A percentile compares a stretch with the other conserved stretches of the same genome.
phyloP scores from a whole-genome alignment of 495 filamentous ascomycete genomes.

The Stereocaulon alpinum region DNA sequence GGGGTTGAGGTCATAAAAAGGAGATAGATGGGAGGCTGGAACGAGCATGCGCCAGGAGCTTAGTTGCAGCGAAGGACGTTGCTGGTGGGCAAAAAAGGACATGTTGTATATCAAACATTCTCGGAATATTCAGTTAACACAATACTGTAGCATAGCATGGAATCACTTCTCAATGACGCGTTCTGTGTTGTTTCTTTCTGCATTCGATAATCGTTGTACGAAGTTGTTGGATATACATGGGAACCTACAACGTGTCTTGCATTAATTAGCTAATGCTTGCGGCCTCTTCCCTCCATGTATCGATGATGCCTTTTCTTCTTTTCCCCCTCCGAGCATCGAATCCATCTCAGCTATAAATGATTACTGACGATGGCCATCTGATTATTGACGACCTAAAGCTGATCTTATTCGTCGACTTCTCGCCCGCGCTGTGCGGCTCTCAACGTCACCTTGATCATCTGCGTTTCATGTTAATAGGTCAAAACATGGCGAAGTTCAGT shows the following conservation, averaged over 20 bases:
- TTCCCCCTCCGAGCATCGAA: not conserved
- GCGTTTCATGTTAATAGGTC: not conserved
- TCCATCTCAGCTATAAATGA: not conserved
- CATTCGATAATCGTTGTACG: no score
- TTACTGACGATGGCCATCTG: not conserved
- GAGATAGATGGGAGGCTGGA: no score
- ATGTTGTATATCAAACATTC: not conserved
- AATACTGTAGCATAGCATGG: conserved; percentile 16
- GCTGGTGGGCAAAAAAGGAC: not conserved
- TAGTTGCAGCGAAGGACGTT: not conserved
- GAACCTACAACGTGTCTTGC: no score
- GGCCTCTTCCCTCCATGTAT: no score
- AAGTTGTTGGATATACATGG: no score
- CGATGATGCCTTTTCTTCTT: no score
- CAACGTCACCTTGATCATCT: not conserved
- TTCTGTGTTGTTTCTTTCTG: not conserved
- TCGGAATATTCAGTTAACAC: not conserved
- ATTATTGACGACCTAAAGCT: not conserved
- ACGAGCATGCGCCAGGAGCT: not conserved
- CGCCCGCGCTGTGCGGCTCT: not conserved
- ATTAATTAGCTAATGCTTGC: no score
- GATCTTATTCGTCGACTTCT: not conserved
- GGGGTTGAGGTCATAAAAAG: conserved; percentile 40
- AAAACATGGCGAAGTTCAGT: not conserved
- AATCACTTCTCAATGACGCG: conserved; percentile 2